Conservation (phyloP, 352 stramenopile genomes). For the Albugo laibachii region DNA sequence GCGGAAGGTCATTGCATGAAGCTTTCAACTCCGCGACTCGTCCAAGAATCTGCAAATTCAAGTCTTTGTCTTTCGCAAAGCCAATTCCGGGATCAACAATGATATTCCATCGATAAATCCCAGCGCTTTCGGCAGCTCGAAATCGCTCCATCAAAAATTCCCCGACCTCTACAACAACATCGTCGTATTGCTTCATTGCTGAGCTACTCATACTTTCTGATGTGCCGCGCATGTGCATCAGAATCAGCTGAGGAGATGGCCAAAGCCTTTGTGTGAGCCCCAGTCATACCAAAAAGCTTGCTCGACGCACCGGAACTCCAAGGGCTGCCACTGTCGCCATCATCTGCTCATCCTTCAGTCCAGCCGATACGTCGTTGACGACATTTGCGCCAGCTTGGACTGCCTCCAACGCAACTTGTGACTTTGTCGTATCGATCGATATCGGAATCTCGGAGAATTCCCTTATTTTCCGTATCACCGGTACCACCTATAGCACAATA, state of each 20-base stretch:
- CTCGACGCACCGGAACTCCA: constrained; percentile 43
- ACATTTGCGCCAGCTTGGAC: constrained; percentile 88
- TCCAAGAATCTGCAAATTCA: constrained; percentile 84
- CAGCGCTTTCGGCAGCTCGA: constrained; percentile 47
- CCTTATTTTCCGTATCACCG: constrained; percentile 85
- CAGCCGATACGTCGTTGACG: constrained; percentile 96
- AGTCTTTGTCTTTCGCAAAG: constrained; percentile 88
- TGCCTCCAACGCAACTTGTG: constrained; percentile 73
- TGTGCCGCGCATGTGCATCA: constrained; percentile 97
- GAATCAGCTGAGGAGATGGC: constrained; percentile 42
- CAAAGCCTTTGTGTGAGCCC: not conserved
- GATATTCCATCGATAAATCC: constrained; percentile 88
- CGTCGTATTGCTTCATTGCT: constrained; percentile 54
- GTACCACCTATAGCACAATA: constrained; percentile 27
- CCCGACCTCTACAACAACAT: constrained; percentile 81
- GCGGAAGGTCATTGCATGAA: constrained; percentile 19
- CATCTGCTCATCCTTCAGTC: constrained; percentile 85
- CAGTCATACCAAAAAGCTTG: no score
- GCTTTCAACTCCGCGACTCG: constrained; percentile 36
- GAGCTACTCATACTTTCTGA: constrained; percentile 86
- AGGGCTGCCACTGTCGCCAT: constrained; percentile 66
- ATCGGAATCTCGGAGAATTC: constrained; percentile 61
- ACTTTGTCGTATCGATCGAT: constrained; percentile 94
- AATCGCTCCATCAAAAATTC: constrained; percentile 56
- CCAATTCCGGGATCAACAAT: constrained; percentile 94